These are phyloP conservation scores for Jackrogersella multiformis DNA, from an alignment of 495 filamentous ascomycete species.

Conservation along the genomic window DNA sequence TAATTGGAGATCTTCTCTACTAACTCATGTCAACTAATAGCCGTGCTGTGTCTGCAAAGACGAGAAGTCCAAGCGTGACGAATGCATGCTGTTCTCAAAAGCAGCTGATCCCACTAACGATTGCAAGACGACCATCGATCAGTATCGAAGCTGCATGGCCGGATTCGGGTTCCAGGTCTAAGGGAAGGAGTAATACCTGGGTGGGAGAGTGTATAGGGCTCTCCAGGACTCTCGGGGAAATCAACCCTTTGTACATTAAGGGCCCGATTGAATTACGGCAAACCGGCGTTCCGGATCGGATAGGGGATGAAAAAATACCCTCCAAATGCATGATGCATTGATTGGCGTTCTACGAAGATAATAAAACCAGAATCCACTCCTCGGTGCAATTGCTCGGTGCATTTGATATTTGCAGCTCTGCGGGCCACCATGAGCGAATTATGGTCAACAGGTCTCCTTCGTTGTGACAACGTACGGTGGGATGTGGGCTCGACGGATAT, in stretches of 20 bases:
- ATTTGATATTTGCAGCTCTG: slow-evolving; percentile 19
- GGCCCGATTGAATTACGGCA: slow-evolving; percentile 21
- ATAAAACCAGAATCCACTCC: slow-evolving; percentile 37
- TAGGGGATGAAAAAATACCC: slow-evolving; percentile 24
- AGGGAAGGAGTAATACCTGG: not conserved
- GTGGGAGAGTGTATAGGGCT: not conserved
- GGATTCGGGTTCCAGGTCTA: slow-evolving; percentile 86
- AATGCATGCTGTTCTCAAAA: slow-evolving; percentile 97
- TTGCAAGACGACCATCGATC: slow-evolving; percentile 80
- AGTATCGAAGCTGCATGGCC: slow-evolving; percentile 92
- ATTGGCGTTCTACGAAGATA: slow-evolving; percentile 25
- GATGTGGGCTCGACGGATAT: slow-evolving; percentile 32
- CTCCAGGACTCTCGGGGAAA: not conserved
- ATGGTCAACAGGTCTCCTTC: slow-evolving; percentile 1
- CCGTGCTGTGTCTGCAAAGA: slow-evolving; percentile 97
- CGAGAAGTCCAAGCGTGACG: slow-evolving; percentile 90
- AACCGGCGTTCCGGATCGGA: slow-evolving; percentile 41
- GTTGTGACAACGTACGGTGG: not conserved
- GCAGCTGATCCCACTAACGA: slow-evolving; percentile 78
- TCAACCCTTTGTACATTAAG: slow-evolving; percentile 27
- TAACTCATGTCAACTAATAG: slow-evolving; percentile 55
- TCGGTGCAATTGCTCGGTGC: slow-evolving; percentile 38
- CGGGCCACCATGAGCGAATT: slow-evolving; percentile 26
- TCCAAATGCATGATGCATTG: slow-evolving; percentile 28
- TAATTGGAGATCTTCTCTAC: not conserved